Percentiles rank a stretch among this genome's conserved stretches.
Evolutionary conservation across 768 basidiomycete species (phyloP).

Genomic region (Udeniomyces megalosporus): DNA sequence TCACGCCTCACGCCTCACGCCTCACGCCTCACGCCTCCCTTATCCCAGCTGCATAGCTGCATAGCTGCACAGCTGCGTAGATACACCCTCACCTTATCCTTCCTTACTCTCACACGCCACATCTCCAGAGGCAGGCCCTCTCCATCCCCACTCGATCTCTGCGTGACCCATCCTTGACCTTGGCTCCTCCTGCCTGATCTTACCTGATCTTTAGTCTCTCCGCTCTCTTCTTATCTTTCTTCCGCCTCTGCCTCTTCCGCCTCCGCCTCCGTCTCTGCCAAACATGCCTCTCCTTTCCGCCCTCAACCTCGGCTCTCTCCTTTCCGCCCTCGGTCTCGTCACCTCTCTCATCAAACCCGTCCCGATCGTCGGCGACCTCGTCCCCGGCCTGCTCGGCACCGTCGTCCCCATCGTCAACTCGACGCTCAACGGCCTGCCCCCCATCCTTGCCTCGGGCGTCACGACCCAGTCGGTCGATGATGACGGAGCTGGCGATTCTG

Average conservation of each 20-base stretch:
- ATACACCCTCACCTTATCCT: no score
- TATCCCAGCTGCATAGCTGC: no score
- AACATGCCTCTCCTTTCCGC: slow-evolving; percentile 2
- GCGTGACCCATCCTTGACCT: no score
- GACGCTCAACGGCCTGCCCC: background rate
- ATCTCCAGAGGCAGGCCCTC: no score
- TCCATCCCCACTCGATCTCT: no score
- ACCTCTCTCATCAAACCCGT: slow-evolving; percentile 6
- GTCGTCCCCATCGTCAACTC: background rate
- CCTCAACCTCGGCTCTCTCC: background rate
- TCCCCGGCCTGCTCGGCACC: background rate
- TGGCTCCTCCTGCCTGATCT: background rate
- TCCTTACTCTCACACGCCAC: no score
- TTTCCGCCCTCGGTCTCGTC: background rate
- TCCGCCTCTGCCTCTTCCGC: background rate
- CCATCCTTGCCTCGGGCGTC: slow-evolving; percentile 1
- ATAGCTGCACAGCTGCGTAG: no score
- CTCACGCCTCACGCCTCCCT: no score
- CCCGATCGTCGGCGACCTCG: slow-evolving; percentile 1
- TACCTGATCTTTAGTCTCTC: no score
- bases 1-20: no score
- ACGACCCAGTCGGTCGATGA: background rate
- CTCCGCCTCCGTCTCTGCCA: background rate
- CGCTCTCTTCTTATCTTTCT: background rate
- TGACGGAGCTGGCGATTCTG: background rate